A percentile compares a stretch with the other conserved stretches of the same genome.
phyloP scores from a whole-genome alignment of 352 stramenopile species.

The Phytophthora tubulina region DNA sequence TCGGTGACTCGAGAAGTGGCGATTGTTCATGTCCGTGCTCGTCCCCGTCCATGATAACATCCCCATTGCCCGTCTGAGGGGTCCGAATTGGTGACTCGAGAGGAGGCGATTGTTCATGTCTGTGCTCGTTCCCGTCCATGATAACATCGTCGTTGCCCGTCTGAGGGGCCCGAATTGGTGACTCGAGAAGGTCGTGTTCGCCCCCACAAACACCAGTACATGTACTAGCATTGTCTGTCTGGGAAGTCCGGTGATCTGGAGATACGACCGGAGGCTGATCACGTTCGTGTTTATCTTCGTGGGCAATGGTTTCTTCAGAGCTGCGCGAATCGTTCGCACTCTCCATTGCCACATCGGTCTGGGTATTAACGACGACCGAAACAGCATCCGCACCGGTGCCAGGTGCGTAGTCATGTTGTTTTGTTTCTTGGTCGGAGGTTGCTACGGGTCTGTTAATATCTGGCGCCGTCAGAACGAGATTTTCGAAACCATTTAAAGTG shows the following conservation, averaged over 20 bases:
- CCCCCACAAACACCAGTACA: background rate
- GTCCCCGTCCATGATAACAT: conserved; percentile 3
- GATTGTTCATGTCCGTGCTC: conserved; percentile 21
- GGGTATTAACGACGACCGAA: conserved; percentile 1
- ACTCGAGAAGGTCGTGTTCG: conserved; percentile 3
- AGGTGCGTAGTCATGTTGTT: background rate
- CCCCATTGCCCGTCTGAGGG: background rate
- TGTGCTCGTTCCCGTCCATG: conserved; percentile 4
- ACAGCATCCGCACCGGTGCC: background rate
- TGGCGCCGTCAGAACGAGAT: conserved; percentile 35
- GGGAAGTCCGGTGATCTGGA: conserved; percentile 4
- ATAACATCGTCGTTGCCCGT: conserved; percentile 3
- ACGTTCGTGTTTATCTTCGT: conserved; percentile 13
- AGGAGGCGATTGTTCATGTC: conserved; percentile 9
- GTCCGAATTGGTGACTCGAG: background rate
- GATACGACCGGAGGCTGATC: background rate
- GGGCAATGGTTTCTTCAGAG: conserved; percentile 2
- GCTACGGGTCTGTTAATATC: conserved; percentile 7
- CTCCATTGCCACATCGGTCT: background rate
- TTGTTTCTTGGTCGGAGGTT: conserved; percentile 16
- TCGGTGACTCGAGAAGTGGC: conserved; percentile 19
- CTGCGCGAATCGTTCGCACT: background rate
- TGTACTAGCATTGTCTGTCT: conserved; percentile 1
- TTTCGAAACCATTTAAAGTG: conserved; percentile 48
- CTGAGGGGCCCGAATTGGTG: background rate